A percentile compares a stretch with the other conserved stretches of the same genome.
These are phyloP conservation scores for Serendipita indica DNA, from an alignment of 768 basidiomycete genomes.

Conservation along the genomic window DNA sequence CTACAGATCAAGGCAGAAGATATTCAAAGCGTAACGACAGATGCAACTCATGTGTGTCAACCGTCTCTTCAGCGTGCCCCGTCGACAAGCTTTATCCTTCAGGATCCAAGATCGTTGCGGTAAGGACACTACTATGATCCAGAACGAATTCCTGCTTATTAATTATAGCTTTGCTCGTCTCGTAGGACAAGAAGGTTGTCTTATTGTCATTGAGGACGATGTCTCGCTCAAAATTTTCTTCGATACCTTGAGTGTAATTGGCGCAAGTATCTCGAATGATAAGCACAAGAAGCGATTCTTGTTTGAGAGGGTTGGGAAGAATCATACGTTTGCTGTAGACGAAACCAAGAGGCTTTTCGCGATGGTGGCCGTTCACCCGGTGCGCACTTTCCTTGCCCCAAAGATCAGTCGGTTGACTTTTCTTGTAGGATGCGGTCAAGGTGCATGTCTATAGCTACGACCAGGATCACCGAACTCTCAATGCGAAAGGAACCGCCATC, in stretches of 20 bases:
- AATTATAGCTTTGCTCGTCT: not conserved
- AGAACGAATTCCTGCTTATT: not conserved
- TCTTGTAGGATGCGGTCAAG: not conserved
- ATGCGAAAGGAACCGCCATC: not conserved
- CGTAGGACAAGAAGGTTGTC: not conserved
- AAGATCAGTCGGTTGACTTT: not conserved
- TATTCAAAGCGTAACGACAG: not conserved
- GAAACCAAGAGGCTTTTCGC: not conserved
- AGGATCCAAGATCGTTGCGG: not conserved
- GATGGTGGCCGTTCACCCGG: not conserved
- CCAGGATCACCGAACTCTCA: not conserved
- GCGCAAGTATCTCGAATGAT: not conserved
- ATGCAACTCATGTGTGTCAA: not conserved
- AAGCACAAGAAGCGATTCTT: not conserved
- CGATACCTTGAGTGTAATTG: not conserved
- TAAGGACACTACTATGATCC: not conserved
- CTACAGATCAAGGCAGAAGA: not conserved
- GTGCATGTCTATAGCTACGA: slow-evolving; percentile 7
- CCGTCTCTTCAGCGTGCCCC: not conserved
- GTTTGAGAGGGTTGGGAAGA: not conserved
- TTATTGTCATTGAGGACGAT: not conserved
- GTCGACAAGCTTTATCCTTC: not conserved
- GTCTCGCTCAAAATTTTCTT: not conserved
- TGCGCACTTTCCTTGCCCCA: not conserved
- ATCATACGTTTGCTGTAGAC: not conserved